Percentiles rank a stretch among this genome's conserved stretches.
phyloP scores from a whole-genome alignment of 352 stramenopile genomes.

The Globisporangium parvum region DNA sequence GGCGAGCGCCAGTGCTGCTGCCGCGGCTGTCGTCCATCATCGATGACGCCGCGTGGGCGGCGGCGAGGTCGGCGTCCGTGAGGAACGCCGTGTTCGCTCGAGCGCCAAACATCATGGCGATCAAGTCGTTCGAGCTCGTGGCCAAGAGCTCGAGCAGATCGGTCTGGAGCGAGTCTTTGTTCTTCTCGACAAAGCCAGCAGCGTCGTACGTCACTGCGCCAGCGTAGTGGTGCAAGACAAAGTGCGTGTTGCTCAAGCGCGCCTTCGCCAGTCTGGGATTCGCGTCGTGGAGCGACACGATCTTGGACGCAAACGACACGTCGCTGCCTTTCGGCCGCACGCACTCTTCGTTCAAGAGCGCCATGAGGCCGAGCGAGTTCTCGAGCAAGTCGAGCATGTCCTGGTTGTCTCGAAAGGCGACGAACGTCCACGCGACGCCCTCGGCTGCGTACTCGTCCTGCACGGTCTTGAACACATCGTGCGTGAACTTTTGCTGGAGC shows the following conservation, averaged over 20 bases:
- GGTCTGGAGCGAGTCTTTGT: constrained; percentile 80
- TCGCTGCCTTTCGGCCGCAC: constrained; percentile 86
- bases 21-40: constrained; percentile 27
- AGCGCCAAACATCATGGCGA: constrained; percentile 68
- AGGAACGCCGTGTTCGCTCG: constrained; percentile 42
- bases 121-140: constrained; percentile 64
- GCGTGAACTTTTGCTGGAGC: constrained; percentile 89
- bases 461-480: constrained; percentile 84
- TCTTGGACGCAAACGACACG: constrained; percentile 84
- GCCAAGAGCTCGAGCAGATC: constrained; percentile 68
- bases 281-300: constrained; percentile 74
- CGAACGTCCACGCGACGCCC: constrained; percentile 68
- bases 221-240: constrained; percentile 81
- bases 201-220: constrained; percentile 76
- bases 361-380: constrained; percentile 86
- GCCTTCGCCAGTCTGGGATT: constrained; percentile 76
- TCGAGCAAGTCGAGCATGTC: constrained; percentile 88
- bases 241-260: constrained; percentile 65
- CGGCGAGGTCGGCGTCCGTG: constrained; percentile 53
- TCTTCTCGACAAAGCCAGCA: constrained; percentile 84
- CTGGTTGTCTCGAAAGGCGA: constrained; percentile 88
- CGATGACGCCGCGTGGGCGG: constrained; percentile 36
- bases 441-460: constrained; percentile 80
- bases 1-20: constrained; percentile 17
- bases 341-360: constrained; percentile 89